These are phyloP conservation scores for Salvia splendens DNA, from an alignment of 257 asterid genomes.

Conservation along the genomic window DNA sequence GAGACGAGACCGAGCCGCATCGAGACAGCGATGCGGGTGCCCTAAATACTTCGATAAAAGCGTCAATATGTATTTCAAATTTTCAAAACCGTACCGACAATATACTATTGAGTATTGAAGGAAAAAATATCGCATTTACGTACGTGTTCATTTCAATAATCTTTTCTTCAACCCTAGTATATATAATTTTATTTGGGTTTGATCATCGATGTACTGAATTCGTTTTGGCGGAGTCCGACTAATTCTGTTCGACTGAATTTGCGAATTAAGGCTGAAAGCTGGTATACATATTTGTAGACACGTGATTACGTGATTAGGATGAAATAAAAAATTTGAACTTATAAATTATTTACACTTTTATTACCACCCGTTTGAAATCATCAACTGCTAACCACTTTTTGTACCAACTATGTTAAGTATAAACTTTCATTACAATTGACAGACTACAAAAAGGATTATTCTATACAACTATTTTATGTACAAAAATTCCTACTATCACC, in stretches of 20 bases:
- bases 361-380: not conserved
- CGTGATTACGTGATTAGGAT: too few relatives aligned
- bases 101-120: slow-evolving; percentile 16
- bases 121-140: slow-evolving; percentile 24
- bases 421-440: not conserved
- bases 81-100: slow-evolving; percentile 44
- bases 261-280: too few relatives aligned
- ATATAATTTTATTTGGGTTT: too few relatives aligned
- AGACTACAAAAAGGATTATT: not conserved
- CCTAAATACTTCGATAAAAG: slow-evolving; percentile 19
- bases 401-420: slow-evolving; percentile 17
- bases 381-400: not conserved
- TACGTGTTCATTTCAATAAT: not conserved
- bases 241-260: too few relatives aligned
- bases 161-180: slow-evolving; percentile 13
- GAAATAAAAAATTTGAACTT: too few relatives aligned
- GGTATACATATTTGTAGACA: too few relatives aligned
- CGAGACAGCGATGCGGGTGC: too few relatives aligned
- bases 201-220: too few relatives aligned
- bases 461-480: slow-evolving; percentile 7
- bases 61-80: slow-evolving; percentile 16
- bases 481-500: slow-evolving; percentile 8
- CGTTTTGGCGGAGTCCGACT: too few relatives aligned
- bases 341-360: too few relatives aligned
- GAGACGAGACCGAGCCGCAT: too few relatives aligned